Evolutionary conservation across 176 grass and related monocot genomes (phyloP).

Genomic region (Otatea glauca): DNA sequence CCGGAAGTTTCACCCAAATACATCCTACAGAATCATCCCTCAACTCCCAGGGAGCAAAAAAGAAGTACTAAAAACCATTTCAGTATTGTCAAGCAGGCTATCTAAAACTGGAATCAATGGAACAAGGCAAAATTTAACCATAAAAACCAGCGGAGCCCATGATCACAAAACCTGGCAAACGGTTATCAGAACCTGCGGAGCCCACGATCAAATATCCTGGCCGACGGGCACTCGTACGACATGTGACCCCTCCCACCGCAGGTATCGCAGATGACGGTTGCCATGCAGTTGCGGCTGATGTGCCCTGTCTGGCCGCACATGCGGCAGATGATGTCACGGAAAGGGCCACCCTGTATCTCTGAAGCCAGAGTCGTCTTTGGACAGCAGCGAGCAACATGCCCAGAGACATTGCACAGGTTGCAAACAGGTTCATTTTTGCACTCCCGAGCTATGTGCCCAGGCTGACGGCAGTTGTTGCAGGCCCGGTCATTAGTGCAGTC

Average conservation of each 20-base stretch:
- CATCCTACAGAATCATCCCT: constrained; percentile 38
- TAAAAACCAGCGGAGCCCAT: constrained; percentile 41
- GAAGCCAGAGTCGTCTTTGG: constrained; percentile 70
- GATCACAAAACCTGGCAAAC: constrained; percentile 38
- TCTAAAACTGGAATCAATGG: constrained; percentile 41
- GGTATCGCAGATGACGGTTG: constrained; percentile 75
- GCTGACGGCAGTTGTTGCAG: constrained; percentile 92
- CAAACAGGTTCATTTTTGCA: constrained; percentile 87
- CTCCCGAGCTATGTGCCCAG: constrained; percentile 81
- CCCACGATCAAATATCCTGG: constrained; percentile 63
- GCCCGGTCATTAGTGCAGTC: constrained; percentile 82
- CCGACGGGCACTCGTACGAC: constrained; percentile 76
- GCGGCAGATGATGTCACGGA: constrained; percentile 64
- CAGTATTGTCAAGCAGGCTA: constrained; percentile 34
- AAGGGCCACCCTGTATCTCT: constrained; percentile 62
- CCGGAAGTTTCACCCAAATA: constrained; percentile 1
- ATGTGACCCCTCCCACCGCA: constrained; percentile 89
- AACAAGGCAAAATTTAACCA: constrained; percentile 4
- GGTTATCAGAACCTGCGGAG: constrained; percentile 62
- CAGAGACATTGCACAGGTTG: constrained; percentile 87
- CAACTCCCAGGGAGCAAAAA: constrained; percentile 21
- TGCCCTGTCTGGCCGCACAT: constrained; percentile 72
- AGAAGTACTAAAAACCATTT: constrained; percentile 28
- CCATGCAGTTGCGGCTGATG: constrained; percentile 74
- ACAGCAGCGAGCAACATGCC: constrained; percentile 74